Evolutionary conservation across 768 basidiomycete species (phyloP), one percentile per base, ranked within the genome.

Genomic region (Scleroderma bovista): DNA sequence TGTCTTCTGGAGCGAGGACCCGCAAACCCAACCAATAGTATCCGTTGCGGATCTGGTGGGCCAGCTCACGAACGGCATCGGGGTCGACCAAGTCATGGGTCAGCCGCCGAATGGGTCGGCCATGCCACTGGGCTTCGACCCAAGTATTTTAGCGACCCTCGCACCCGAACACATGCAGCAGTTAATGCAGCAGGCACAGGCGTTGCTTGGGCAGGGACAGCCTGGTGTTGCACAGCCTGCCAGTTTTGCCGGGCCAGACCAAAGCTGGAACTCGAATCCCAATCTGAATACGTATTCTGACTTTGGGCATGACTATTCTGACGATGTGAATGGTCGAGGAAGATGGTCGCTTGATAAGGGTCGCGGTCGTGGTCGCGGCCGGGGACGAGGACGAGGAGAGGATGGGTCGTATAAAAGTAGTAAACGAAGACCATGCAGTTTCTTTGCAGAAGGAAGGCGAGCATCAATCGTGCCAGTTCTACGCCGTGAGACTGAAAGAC

Each of bases 381-480:
- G 82, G 47, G 81, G 83, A 49, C 69, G 84, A 44, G 78, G 80
- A 51, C 63, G 69, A 48, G 75, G 74, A 51, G 78, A 75, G 36
- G 78, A 78, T 39, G 78, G 76, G 52, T 81, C 79, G 57, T 80
- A 75, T 84, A 86, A 78, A 84, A 77, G 78, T 70, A 86, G 74
- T 80, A 88, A 83, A 82, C 81, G 84, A 83, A 83, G 80, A 83
- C 83, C 85, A 72, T 91, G 88, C 86, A 85, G 76, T 78, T 91
- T 90, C 76, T 90, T 83, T 80, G 80, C 80, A 74, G 78, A 82
- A 80, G 88, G 88, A 88, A 90, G 88, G 88, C 86, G 83, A 90
- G 88, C 85, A 80, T 76, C 67, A 64, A 75, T 75, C 69, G 68
- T 66, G 54, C 51, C 53, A 53, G 29, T 46, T 54, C 47, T 51